phyloP scores from a whole-genome alignment of 1,284 basidiomycete species.

The Puccinia triticina region DNA sequence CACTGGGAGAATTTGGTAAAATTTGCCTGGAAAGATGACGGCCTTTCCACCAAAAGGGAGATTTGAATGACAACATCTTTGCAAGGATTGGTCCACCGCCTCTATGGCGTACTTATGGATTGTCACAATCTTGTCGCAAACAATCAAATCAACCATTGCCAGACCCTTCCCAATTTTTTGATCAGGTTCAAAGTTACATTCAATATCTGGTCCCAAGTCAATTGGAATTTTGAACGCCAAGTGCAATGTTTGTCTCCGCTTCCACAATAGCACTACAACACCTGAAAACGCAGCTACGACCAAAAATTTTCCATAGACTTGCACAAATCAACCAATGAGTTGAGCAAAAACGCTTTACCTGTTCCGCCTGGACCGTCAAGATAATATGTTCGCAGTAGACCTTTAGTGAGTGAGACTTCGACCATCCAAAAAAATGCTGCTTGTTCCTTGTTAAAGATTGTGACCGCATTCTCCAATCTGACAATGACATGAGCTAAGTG shows the following conservation, averaged over 20 bases:
- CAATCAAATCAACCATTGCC: not conserved
- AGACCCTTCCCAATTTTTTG: not conserved
- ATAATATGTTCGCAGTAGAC: no score
- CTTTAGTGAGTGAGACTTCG: conserved; percentile 62
- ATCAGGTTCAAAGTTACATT: no score
- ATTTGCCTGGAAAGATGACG: conserved; percentile 6
- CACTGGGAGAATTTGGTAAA: no score
- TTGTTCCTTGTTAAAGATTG: not conserved
- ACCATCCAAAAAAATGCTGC: conserved; percentile 33
- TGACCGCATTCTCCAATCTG: no score
- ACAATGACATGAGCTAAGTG: no score
- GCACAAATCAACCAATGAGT: conserved; percentile 61
- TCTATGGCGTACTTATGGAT: conserved; percentile 31
- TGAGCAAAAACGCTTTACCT: conserved; percentile 66
- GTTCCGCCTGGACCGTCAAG: no score
- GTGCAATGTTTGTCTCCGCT: no score
- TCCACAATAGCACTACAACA: conserved; percentile 60
- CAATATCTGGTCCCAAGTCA: not conserved
- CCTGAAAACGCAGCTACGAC: conserved; percentile 60
- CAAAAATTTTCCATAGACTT: conserved; percentile 58
- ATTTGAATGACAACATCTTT: not conserved
- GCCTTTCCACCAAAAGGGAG: not conserved
- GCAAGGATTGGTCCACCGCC: no score
- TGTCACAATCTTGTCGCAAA: conserved; percentile 35
- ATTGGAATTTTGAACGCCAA: conserved; percentile 63